Percentiles rank a stretch among this genome's conserved stretches.
These are phyloP conservation scores for Haplosporangium sp. DNA, from an alignment of 371 early-diverging fungal species.

Conservation along the genomic window DNA sequence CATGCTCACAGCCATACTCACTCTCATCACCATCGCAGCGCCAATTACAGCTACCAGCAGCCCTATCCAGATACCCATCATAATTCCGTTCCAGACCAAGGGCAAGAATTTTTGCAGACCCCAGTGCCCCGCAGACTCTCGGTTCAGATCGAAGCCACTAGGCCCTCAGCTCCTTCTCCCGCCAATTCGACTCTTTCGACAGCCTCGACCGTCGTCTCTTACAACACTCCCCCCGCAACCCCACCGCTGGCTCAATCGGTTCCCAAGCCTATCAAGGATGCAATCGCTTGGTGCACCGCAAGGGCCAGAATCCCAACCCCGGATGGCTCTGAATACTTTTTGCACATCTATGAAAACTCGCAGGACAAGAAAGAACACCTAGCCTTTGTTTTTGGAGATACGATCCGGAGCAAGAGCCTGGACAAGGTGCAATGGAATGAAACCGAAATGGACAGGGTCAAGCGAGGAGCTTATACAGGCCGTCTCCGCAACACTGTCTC, in stretches of 20 bases:
- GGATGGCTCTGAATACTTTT: constrained; percentile 83
- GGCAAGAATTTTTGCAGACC: constrained; percentile 5
- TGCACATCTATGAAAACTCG: constrained; percentile 88
- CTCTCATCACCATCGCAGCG: constrained; percentile 3
- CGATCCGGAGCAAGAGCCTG: constrained; percentile 75
- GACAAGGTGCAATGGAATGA: constrained; percentile 77
- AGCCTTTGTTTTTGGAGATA: constrained; percentile 92
- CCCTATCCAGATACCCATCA: background rate
- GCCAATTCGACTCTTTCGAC: background rate
- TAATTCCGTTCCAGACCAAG: background rate
- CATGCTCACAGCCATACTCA: constrained; percentile 13
- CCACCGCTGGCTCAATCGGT: constrained; percentile 15
- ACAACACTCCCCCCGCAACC: constrained; percentile 29
- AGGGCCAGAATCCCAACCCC: constrained; percentile 90
- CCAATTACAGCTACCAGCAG: background rate
- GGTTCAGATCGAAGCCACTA: constrained; percentile 6
- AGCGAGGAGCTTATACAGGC: constrained; percentile 84
- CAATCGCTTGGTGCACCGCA: constrained; percentile 52
- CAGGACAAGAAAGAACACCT: constrained; percentile 91
- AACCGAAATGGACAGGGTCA: constrained; percentile 79
- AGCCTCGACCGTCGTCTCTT: constrained; percentile 1
- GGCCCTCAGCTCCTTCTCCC: background rate
- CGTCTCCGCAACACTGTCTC: constrained; percentile 64
- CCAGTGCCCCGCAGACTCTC: constrained; percentile 20
- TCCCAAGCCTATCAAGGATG: constrained; percentile 14